These are phyloP conservation scores for Salvia hispanica DNA, from an alignment of 257 asterid genomes.

Conservation along the genomic window DNA sequence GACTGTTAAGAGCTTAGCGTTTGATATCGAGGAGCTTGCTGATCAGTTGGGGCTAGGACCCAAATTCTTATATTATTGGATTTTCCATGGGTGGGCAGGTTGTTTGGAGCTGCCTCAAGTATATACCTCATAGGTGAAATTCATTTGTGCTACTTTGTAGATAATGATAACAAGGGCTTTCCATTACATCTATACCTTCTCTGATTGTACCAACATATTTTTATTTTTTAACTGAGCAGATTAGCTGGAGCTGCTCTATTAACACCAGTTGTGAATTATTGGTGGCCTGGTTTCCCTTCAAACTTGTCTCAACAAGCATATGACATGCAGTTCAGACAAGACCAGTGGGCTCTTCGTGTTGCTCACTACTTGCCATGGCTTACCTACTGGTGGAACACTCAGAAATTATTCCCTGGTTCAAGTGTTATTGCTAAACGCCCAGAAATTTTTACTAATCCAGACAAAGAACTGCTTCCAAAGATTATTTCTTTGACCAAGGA, in stretches of 20 bases:
- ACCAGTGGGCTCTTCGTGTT: slow-evolving; percentile 82
- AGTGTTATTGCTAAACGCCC: slow-evolving; percentile 45
- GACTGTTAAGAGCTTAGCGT: slow-evolving; percentile 62
- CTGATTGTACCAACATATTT: background rate
- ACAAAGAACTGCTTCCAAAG: slow-evolving; percentile 53
- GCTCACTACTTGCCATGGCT: slow-evolving; percentile 83
- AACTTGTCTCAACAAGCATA: slow-evolving; percentile 63
- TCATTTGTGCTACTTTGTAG: background rate
- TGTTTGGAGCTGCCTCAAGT: slow-evolving; percentile 82
- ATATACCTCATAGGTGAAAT: slow-evolving; percentile 85
- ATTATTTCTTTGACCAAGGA: slow-evolving; percentile 28
- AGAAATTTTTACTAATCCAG: slow-evolving; percentile 47
- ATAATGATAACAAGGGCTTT: background rate
- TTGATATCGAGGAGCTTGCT: slow-evolving; percentile 80
- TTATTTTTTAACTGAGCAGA: slow-evolving; percentile 42
- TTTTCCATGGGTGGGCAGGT: slow-evolving; percentile 90
- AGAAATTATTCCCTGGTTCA: slow-evolving; percentile 62
- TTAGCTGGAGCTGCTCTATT: slow-evolving; percentile 83
- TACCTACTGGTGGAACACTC: slow-evolving; percentile 90
- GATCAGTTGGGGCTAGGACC: slow-evolving; percentile 80
- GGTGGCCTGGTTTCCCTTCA: slow-evolving; percentile 86
- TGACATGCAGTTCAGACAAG: slow-evolving; percentile 47
- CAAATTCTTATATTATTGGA: slow-evolving; percentile 68
- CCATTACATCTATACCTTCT: background rate
- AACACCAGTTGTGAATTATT: slow-evolving; percentile 74